Evolutionary conservation across 192 early-diverging fungal species (phyloP), one percentile per base, ranked within the genome.

Genomic region (Backusella morwellensis): DNA sequence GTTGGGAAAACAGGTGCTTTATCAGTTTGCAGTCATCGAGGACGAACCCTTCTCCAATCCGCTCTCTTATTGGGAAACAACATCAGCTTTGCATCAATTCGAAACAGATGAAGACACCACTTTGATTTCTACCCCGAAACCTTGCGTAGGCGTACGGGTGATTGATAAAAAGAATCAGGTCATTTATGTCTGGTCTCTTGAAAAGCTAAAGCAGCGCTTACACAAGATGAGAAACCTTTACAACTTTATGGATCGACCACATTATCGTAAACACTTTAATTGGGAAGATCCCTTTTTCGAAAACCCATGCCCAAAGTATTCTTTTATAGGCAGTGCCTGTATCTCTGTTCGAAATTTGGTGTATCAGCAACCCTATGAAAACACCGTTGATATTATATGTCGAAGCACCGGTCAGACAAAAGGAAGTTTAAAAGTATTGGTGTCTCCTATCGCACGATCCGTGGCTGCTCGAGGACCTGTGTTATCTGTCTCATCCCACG

Each of bases 1-100:
- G 79, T 84, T 97, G n/a, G 85, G 82, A 7, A 95, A 93, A 54
- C 83, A 93, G 36, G 92, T 94, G 4, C 79, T 93, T 3, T 98
- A 95, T 83, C 95, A 97, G 77, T 92, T 96, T 75, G 89, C 91
- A 19, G 85, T 96, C 21, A 79, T 95, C 42, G 91, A 92, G 29
- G 89, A 89, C 35, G 89, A 83, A n/a, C 81, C 78, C 0, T 85
- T 85, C 11, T 82, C 84, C 17, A 86, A 87, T 47, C 85, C 85
- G 3, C 32, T 85, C 1, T 90, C 89, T 0, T 85, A 77, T 71
- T 86, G 82, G 81, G 89, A 90, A 74, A 85, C 80, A 8, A 84
- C 87, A 9, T 83, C 85, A 5, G 84, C 76, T 17, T 69, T 87
- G 14, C 82, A 81, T 5, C 89, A 88, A 66, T 86, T 84, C 54